Evolutionary conservation across 2,329 filamentous ascomycete species (phyloP), one percentile per base, ranked within the genome.

Genomic region (Calonectria pauciramosa): DNA sequence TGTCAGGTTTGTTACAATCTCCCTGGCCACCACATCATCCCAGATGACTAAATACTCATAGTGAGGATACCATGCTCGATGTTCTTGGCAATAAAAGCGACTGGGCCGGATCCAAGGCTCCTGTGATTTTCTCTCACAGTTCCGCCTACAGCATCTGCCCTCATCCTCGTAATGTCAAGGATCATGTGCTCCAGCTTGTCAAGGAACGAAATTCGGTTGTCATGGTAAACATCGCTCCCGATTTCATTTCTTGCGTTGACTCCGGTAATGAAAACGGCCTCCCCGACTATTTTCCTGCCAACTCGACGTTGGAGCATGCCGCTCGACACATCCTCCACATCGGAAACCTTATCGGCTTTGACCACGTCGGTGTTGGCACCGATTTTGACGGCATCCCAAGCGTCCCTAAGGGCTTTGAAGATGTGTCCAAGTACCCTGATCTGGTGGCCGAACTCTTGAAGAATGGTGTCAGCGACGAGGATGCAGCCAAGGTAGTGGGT

Each of bases 81-180:
- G 94, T 96, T 0, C 90, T 98, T 0, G 91, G 91, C 7, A 93
- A 89, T 18, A 86, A 88, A 28, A 87, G 88, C 26, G 87, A 86
- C 54, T 96, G 94, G 94, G 83, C 86, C 7, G 94, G 95, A 9
- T 96, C 94, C 82, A 87, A 89, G 71, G 96, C 96, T 0, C 96
- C 96, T 0, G 90, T 97, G 7, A 97, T 98, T 72, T 98, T 95
- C 88, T 95, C 93, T 72, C 96, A 99, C 83, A 97, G 94, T 79
- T 96, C 94, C 7, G 95, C 94, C 1, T 93, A 94, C 80, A 89
- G 91, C 2, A 82, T 98, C 28, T 98, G 96, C 82, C 95, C 95
- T 10, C 96, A 98, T 84, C 95, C 96, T 13, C 91, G 96, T 41
- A 99, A 99, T 80, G 96, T 98, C 10, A 94, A 95, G 1, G 96